Conservation (phyloP, 345 rosid genomes). For the Brassica cretica region DNA sequence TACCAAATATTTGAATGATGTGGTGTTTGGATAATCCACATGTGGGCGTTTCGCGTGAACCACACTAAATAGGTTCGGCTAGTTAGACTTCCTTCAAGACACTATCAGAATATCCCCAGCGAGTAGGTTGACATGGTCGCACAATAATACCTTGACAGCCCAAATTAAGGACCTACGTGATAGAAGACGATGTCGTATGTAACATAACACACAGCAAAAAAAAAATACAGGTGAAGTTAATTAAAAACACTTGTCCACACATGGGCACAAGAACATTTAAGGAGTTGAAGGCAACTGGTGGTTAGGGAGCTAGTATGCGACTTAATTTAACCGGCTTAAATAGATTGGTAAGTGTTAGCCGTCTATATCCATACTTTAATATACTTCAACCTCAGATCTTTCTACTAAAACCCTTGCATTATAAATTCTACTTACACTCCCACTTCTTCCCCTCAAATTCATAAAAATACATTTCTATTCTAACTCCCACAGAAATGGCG, state of each 20-base stretch:
- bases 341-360: constrained; percentile 36
- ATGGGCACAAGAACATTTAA: constrained; percentile 34
- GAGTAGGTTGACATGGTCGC: not conserved
- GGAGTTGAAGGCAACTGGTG: constrained; percentile 31
- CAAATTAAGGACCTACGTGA: not conserved
- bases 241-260: constrained; percentile 32
- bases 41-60: not conserved
- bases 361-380: constrained; percentile 20
- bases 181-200: not conserved
- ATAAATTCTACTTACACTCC: constrained; percentile 31
- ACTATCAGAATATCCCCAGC: constrained; percentile 1
- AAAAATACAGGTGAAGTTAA: not conserved
- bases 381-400: constrained; percentile 26
- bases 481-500: constrained; percentile 11
- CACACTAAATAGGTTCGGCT: not conserved
- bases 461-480: constrained; percentile 4
- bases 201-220: constrained; percentile 2
- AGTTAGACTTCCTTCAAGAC: not conserved
- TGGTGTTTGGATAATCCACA: not conserved
- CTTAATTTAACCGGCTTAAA: constrained; percentile 28
- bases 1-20: not conserved
- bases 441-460: constrained; percentile 31
- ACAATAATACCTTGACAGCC: not conserved
- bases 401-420: constrained; percentile 30
- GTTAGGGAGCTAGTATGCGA: constrained; percentile 32